A percentile compares a stretch with the other conserved stretches of the same genome.
These are phyloP conservation scores for Rosa rugosa DNA, from an alignment of 306 rosid species.

Conservation along the genomic window DNA sequence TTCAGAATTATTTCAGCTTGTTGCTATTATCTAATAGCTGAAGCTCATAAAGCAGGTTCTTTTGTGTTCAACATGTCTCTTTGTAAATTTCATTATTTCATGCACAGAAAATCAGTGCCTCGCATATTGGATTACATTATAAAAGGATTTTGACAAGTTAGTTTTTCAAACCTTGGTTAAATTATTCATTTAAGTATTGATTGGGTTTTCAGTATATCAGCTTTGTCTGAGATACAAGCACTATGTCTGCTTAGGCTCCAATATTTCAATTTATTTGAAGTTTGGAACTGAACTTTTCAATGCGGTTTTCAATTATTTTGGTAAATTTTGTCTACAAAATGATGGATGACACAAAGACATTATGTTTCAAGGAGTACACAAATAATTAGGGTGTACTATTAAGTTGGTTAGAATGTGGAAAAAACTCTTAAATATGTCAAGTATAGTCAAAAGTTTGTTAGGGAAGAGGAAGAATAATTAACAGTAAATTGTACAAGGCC, in stretches of 20 bases:
- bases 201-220: not conserved
- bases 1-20: not conserved
- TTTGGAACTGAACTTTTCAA: not conserved
- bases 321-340: not conserved
- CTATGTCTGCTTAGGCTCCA: not conserved
- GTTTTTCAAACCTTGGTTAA: not conserved
- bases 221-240: not conserved
- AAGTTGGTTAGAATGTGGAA: not conserved
- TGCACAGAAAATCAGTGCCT: not conserved
- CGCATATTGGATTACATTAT: not conserved
- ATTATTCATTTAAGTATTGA: not conserved
- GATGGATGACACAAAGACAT: not conserved
- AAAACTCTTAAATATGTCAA: not conserved
- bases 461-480: not conserved
- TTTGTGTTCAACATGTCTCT: not conserved
- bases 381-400: not conserved
- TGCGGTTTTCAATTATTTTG: not conserved
- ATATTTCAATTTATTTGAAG: not conserved
- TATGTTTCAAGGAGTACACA: not conserved
- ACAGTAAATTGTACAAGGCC: not conserved
- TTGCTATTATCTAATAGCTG: not conserved
- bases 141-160: not conserved
- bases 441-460: not conserved
- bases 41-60: not conserved
- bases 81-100: not conserved